Evolutionary conservation across 495 filamentous ascomycete species (phyloP), one percentile per base, ranked within the genome.

Genomic region (Xylaria acuta): DNA sequence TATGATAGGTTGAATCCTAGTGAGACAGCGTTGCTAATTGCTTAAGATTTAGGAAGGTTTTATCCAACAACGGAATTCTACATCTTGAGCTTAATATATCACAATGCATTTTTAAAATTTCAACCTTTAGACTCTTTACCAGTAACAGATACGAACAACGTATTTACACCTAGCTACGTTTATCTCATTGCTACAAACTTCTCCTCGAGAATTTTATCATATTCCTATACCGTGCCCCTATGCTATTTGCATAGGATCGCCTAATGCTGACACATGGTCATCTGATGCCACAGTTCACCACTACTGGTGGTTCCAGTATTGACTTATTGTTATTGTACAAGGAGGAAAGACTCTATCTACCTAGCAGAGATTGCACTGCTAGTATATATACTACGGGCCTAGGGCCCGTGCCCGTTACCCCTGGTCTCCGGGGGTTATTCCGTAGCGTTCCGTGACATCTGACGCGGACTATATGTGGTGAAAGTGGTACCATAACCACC

Each of bases 391-490:
- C n/a, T n/a, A n/a, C n/a, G n/a, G n/a, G n/a, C n/a, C n/a, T n/a
- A n/a, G n/a, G n/a, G n/a, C n/a, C n/a, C n/a, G n/a, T n/a, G n/a
- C n/a, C n/a, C n/a, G n/a, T n/a, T n/a, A n/a, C n/a, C n/a, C n/a
- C 36, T 38, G 36, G 36, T 38, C 36, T n/a, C n/a, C n/a, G n/a
- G n/a, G n/a, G n/a, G n/a, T n/a, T n/a, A n/a, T n/a, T n/a, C n/a
- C n/a, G n/a, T n/a, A n/a, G n/a, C n/a, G n/a, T n/a, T n/a, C n/a
- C n/a, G n/a, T n/a, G n/a, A n/a, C 64, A 67, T 67, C 65, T 67
- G 65, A 67, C 65, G 22, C 49, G 36, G 34, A n/a, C 34, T n/a
- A 41, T 41, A 51, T 67, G 65, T 67, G 65, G 65, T 49, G 65
- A 12, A 30, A 20, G 65, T 67, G 30, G 49, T 34, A 67, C 65